Percentiles rank a stretch among this genome's conserved stretches.
phyloP scores from a whole-genome alignment of 306 rosid genomes.

The Cucumis sativus region DNA sequence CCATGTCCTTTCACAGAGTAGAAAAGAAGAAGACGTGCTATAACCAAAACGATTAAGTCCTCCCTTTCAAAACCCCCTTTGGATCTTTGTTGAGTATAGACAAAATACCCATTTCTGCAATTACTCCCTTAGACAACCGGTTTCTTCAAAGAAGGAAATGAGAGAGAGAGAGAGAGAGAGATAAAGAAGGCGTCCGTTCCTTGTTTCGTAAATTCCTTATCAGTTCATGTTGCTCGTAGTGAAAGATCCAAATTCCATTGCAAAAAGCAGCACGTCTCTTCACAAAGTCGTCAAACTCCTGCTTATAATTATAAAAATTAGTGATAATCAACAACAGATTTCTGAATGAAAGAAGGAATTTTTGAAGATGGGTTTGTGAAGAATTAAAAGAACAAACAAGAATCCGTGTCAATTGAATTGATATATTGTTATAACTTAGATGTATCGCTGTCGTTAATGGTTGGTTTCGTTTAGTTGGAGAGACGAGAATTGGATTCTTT shows the following conservation, averaged over 20 bases:
- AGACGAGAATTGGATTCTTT: background rate
- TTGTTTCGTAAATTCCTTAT: background rate
- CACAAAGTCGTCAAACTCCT: background rate
- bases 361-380: background rate
- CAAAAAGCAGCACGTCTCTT: background rate
- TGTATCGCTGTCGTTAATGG: background rate
- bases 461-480: background rate
- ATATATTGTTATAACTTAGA: background rate
- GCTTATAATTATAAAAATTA: background rate
- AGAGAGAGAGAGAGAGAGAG: background rate
- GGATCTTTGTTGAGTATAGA: background rate
- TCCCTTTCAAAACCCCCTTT: background rate
- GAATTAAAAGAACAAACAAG: background rate
- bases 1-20: background rate
- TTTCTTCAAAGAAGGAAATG: background rate
- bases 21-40: background rate
- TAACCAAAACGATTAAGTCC: background rate
- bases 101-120: background rate
- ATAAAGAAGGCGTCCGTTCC: background rate
- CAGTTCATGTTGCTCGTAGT: background rate
- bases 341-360: background rate
- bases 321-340: background rate
- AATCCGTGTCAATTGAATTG: background rate
- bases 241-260: constrained; percentile 1
- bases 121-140: background rate